A percentile compares a stretch with the other conserved stretches of the same genome.
These are phyloP conservation scores for Colletotrichum orchidophilum DNA, from an alignment of 2,329 filamentous ascomycete genomes.

Conservation along the genomic window DNA sequence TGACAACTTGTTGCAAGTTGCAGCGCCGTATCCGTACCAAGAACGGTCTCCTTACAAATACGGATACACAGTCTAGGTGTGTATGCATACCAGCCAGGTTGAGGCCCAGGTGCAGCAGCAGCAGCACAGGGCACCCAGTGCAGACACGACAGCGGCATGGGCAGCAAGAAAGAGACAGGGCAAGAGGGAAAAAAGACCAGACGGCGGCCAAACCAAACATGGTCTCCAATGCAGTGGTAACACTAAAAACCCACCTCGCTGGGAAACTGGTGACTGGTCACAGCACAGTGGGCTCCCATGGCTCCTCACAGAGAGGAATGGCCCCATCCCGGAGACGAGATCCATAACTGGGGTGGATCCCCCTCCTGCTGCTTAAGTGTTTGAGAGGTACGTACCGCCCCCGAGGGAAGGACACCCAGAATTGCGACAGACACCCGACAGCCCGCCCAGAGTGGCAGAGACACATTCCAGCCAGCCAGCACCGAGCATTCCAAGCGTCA, in stretches of 20 bases:
- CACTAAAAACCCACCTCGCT: conserved; percentile 31
- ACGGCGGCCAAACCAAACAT: conserved; percentile 23
- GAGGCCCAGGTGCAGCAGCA: neutral
- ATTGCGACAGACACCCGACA: conserved; percentile 21
- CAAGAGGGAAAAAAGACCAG: conserved; percentile 3
- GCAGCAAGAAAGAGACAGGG: neutral
- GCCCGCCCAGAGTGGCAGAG: no score
- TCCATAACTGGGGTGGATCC: neutral
- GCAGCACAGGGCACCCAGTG: neutral
- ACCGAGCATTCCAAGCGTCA: conserved; percentile 13
- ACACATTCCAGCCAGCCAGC: conserved; percentile 3
- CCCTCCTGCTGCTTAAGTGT: neutral
- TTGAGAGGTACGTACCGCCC: conserved; percentile 5
- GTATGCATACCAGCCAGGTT: no score
- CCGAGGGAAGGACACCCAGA: conserved; percentile 15
- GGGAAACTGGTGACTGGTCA: conserved; percentile 22
- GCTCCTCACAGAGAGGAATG: conserved; percentile 11
- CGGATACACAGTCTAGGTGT: neutral
- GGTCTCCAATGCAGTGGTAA: conserved; percentile 30
- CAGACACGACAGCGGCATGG: neutral
- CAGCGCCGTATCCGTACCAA: neutral
- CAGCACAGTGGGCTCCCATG: conserved; percentile 24
- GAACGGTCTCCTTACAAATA: neutral
- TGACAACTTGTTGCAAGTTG: neutral
- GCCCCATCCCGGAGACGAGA: conserved; percentile 25